These are phyloP conservation scores for Monilinia fructicola DNA, from an alignment of 2,329 filamentous ascomycete species.

Conservation along the genomic window DNA sequence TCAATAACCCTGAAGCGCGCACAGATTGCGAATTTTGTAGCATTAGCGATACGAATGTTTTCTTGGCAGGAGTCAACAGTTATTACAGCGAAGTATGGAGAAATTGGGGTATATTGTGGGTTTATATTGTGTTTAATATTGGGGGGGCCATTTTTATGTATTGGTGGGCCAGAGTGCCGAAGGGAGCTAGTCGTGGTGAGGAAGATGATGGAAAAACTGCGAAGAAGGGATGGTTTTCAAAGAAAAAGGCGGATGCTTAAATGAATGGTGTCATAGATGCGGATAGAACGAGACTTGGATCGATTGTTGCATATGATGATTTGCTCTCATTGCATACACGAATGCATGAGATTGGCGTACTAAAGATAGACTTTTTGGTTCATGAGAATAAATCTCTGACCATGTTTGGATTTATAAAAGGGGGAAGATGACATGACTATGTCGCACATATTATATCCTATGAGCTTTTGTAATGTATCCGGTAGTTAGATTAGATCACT, in stretches of 20 bases:
- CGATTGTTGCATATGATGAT: neutral
- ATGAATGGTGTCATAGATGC: neutral
- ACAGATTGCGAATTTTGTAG: conserved; percentile 57
- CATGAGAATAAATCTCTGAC: neutral
- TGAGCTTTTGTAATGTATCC: no score
- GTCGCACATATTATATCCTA: neutral
- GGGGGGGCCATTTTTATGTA: conserved; percentile 54
- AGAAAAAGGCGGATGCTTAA: conserved; percentile 18
- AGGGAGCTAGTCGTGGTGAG: conserved; percentile 39
- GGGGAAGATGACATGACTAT: neutral
- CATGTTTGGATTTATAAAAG: neutral
- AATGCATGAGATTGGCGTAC: neutral
- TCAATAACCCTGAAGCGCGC: conserved; percentile 51
- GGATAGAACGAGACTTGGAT: neutral
- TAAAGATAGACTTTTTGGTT: neutral
- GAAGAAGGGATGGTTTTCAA: conserved; percentile 19
- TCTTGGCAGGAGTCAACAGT: conserved; percentile 50
- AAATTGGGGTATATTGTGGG: conserved; percentile 60
- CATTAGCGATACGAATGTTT: conserved; percentile 52
- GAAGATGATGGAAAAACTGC: neutral
- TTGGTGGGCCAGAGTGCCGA: conserved; percentile 51
- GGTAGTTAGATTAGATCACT: no score
- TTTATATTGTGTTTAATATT: conserved; percentile 52
- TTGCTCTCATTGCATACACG: neutral
- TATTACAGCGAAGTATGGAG: conserved; percentile 63